Percentiles rank a stretch among this genome's conserved stretches.
phyloP scores from a whole-genome alignment of 1,284 basidiomycete genomes.

The Naganishia sp. region DNA sequence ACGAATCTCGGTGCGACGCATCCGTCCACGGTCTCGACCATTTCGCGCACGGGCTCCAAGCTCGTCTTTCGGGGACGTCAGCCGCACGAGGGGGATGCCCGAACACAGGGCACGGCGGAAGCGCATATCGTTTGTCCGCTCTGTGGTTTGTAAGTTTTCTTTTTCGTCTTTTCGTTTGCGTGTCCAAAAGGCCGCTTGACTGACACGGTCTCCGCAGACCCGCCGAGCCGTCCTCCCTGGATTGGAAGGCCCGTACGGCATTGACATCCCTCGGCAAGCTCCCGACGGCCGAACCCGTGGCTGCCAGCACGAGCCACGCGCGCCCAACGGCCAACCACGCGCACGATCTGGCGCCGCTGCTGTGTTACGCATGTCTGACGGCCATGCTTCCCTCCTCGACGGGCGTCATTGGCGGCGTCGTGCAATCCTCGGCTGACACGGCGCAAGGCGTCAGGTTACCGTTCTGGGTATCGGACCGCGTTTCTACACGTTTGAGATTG shows the following conservation, averaged over 20 bases:
- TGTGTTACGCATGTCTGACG: conserved; percentile 76
- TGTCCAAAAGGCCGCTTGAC: too few species aligned
- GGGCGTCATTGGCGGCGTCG: conserved; percentile 33
- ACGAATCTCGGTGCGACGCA: conserved; percentile 76
- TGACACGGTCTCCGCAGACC: conserved; percentile 57
- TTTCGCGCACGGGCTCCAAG: conserved; percentile 79
- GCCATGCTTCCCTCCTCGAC: conserved; percentile 59
- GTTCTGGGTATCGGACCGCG: conserved; percentile 40
- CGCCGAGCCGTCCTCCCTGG: conserved; percentile 66
- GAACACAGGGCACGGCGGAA: not conserved
- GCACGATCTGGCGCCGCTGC: conserved; percentile 56
- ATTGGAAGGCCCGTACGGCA: conserved; percentile 72
- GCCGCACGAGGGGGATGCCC: too few species aligned
- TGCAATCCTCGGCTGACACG: conserved; percentile 17
- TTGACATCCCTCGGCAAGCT: conserved; percentile 61
- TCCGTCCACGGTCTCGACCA: conserved; percentile 85
- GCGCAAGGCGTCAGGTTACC: conserved; percentile 39
- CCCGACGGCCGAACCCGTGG: conserved; percentile 35
- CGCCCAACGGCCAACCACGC: conserved; percentile 3
- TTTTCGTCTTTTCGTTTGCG: not conserved
- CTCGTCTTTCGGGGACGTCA: conserved; percentile 61
- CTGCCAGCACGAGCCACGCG: conserved; percentile 28
- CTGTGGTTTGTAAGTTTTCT: conserved; percentile 66
- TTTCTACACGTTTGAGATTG: not conserved
- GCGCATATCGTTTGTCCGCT: conserved; percentile 59